phyloP scores from a whole-genome alignment of 495 filamentous ascomycete genomes.

The Pyronema omphalodes region DNA sequence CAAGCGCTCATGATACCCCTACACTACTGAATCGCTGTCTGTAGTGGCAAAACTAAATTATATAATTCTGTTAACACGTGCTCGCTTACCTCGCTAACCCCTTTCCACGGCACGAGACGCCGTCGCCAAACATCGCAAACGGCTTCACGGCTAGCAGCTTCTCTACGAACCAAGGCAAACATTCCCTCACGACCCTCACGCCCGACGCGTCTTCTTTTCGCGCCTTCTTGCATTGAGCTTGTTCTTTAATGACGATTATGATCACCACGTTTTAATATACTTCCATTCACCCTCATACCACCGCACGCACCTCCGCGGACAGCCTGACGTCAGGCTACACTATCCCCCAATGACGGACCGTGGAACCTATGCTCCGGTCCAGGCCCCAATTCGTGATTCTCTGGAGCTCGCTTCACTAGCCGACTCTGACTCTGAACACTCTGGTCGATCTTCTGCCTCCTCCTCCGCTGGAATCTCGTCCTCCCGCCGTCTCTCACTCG shows the following conservation, averaged over 20 bases:
- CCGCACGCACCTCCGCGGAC: neutral
- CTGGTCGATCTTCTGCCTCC: slow-evolving; percentile 43
- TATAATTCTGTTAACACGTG: neutral
- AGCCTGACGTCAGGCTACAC: neutral
- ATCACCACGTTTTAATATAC: neutral
- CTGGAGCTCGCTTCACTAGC: slow-evolving; percentile 91
- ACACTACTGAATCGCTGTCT: neutral
- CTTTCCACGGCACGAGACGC: neutral
- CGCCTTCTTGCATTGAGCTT: too few species aligned
- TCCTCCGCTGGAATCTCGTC: slow-evolving; percentile 76
- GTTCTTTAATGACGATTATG: neutral
- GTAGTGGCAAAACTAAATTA: neutral
- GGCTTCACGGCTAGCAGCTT: neutral
- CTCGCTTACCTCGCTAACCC: neutral
- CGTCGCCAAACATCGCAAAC: neutral
- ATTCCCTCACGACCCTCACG: neutral
- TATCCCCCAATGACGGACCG: neutral
- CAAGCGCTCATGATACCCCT: neutral
- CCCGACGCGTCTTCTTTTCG: too few species aligned
- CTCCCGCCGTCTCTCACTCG: slow-evolving; percentile 75
- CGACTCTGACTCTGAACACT: slow-evolving; percentile 45
- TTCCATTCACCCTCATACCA: neutral
- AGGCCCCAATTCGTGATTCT: slow-evolving; percentile 56
- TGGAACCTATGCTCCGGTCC: neutral
- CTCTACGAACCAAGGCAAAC: neutral